Base-by-base conservation (phyloP, 1,284 basidiomycete genomes). In the Cryptococcus neoformans region DNA sequence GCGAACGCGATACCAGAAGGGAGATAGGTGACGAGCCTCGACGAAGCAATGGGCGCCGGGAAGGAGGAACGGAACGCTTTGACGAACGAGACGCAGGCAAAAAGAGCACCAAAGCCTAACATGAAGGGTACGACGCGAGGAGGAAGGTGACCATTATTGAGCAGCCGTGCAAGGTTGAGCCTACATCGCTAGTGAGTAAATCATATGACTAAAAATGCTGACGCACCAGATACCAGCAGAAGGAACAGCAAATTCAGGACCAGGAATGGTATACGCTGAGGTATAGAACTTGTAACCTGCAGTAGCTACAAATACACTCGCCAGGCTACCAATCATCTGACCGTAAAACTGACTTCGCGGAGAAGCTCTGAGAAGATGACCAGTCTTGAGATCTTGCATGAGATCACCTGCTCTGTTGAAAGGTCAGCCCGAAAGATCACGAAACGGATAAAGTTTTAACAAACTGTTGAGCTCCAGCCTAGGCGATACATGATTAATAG, bases 341-440 rank as follows among this genome's bases (percentile, higher is more conserved):
- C 88, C 88, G 67, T 85, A 92, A 73, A 93, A 93, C 67, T 92
- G 90, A 2, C 88, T 88, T 68, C 90, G 82, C 28, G 90, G 90
- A 8, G 90, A 92, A 5, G 90, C 92, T 60, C 84, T 85, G 52
- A 94, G 83, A 17, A 97, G 81, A 71, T 93, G 88, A 0, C 95
- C 95, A 1, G 94, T 97, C 80, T 98, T 98, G 64, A 97, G 81
- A 75, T 98, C 95, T 80, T 98, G 94, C 93, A 98, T 97, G 16
- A 98, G 84, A 74, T 98, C 94, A 14, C 94, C 95, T 7, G 94
- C 92, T 74, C 90, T 92, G 64, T 14, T 5, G 21, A 51, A 4
- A 38, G 34, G 28, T 47, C 44, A 50, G 44, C 45, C 38, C 49
- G 61, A 2, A 5, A 12, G 12, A 6, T 37, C 48, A 55, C 39